Conservation (phyloP, 345 rosid genomes). For the Crucihimalaya himalaica region DNA sequence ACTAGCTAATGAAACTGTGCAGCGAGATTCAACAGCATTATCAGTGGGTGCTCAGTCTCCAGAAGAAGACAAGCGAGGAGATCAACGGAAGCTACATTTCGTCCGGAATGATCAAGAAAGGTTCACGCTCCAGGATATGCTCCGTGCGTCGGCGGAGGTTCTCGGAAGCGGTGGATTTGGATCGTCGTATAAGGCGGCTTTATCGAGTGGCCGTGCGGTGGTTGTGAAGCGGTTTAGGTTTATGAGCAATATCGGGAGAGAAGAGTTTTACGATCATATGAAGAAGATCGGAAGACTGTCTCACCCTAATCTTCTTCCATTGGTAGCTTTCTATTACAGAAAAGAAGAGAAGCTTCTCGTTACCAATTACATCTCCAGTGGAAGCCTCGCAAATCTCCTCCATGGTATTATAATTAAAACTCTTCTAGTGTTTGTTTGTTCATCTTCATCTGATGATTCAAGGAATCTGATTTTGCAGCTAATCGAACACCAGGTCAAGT, state of each 20-base stretch:
- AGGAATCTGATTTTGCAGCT: conserved; percentile 38
- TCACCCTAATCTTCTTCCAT: conserved; percentile 73
- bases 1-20: conserved; percentile 24
- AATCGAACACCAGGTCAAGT: conserved; percentile 48
- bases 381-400: conserved; percentile 82
- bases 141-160: conserved; percentile 77
- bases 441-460: neutral
- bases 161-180: conserved; percentile 80
- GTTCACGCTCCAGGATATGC: conserved; percentile 76
- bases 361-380: conserved; percentile 60
- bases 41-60: conserved; percentile 14
- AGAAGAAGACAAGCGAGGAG: conserved; percentile 30
- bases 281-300: conserved; percentile 61
- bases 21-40: conserved; percentile 27
- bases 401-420: conserved; percentile 47
- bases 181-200: conserved; percentile 76
- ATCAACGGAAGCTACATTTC: conserved; percentile 53
- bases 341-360: conserved; percentile 87
- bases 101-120: conserved; percentile 52
- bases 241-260: conserved; percentile 57
- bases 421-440: neutral
- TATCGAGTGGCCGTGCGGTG: conserved; percentile 55
- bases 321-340: conserved; percentile 66
- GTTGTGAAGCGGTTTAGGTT: conserved; percentile 80
- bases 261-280: conserved; percentile 75